A percentile compares a stretch with the other conserved stretches of the same genome.
Conservation (phyloP, 2,329 filamentous ascomycete species). For the Microcyclospora tardicrescens region DNA sequence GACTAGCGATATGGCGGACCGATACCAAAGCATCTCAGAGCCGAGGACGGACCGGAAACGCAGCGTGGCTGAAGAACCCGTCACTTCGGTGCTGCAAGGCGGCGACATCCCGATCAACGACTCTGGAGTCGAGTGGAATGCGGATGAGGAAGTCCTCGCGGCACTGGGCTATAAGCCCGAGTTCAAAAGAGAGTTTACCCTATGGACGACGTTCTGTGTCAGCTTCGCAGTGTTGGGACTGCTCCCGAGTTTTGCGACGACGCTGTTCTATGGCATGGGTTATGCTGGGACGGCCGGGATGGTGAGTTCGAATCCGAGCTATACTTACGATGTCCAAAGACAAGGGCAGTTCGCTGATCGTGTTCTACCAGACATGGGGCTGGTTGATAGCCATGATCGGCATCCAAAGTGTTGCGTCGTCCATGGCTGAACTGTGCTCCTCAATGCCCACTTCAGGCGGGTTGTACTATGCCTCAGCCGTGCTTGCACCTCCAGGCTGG, state of each 20-base stretch:
- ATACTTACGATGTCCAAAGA: no score
- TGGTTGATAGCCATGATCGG: conserved; percentile 63
- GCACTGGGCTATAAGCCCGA: conserved; percentile 47
- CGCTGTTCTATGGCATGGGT: conserved; percentile 55
- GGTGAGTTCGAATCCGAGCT: background rate
- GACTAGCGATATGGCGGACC: conserved; percentile 4
- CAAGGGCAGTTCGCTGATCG: no score
- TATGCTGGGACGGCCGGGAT: conserved; percentile 35
- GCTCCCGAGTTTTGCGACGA: conserved; percentile 58
- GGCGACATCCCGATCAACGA: conserved; percentile 37
- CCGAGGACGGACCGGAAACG: conserved; percentile 4
- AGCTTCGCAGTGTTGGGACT: conserved; percentile 61
- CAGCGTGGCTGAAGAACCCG: conserved; percentile 36
- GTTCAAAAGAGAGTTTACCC: conserved; percentile 57
- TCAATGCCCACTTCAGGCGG: conserved; percentile 43
- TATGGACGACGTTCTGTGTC: conserved; percentile 64
- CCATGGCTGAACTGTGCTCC: conserved; percentile 55
- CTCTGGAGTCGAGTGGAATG: conserved; percentile 30
- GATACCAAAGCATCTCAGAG: conserved; percentile 4
- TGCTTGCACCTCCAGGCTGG: conserved; percentile 51
- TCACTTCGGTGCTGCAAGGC: conserved; percentile 38
- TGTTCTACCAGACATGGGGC: conserved; percentile 49
- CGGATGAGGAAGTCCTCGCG: conserved; percentile 49
- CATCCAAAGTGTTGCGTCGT: conserved; percentile 56
- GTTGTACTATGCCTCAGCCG: conserved; percentile 61